Conservation (phyloP, 352 stramenopile genomes). For the Sclerospora graminicola region DNA sequence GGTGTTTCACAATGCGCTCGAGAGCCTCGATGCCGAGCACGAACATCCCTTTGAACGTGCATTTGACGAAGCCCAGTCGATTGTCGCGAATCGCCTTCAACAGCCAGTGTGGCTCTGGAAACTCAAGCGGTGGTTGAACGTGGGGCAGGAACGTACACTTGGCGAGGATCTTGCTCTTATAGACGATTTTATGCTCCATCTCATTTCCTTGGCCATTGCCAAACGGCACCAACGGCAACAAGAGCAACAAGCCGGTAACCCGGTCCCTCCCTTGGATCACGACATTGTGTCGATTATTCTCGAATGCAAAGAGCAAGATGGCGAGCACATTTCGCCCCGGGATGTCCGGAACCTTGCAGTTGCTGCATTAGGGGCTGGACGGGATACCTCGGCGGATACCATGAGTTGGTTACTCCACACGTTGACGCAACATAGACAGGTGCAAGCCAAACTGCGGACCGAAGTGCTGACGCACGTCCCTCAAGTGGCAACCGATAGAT, state of each 20-base stretch:
- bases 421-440: conserved; percentile 34
- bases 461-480: conserved; percentile 38
- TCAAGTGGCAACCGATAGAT: conserved; percentile 9
- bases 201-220: conserved; percentile 26
- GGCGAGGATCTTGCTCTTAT: conserved; percentile 19
- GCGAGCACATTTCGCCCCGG: conserved; percentile 14
- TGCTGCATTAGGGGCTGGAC: conserved; percentile 48
- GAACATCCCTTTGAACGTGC: conserved; percentile 30
- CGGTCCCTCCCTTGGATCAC: conserved; percentile 1
- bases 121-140: conserved; percentile 29
- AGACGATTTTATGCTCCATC: conserved; percentile 27
- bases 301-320: conserved; percentile 19
- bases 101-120: conserved; percentile 33
- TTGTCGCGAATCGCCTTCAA: conserved; percentile 16
- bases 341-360: conserved; percentile 59
- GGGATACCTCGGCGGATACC: conserved; percentile 45
- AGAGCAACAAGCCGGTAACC: conserved; percentile 6
- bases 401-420: conserved; percentile 65
- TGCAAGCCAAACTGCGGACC: conserved; percentile 26
- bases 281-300: conserved; percentile 26
- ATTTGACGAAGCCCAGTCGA: conserved; percentile 27
- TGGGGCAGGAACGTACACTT: conserved; percentile 24
- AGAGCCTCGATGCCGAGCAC: conserved; percentile 25
- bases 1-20: conserved; percentile 29
- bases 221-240: conserved; percentile 7